Evolutionary conservation across 768 basidiomycete genomes (phyloP).

Genomic region (Boletus vermiculosoides): DNA sequence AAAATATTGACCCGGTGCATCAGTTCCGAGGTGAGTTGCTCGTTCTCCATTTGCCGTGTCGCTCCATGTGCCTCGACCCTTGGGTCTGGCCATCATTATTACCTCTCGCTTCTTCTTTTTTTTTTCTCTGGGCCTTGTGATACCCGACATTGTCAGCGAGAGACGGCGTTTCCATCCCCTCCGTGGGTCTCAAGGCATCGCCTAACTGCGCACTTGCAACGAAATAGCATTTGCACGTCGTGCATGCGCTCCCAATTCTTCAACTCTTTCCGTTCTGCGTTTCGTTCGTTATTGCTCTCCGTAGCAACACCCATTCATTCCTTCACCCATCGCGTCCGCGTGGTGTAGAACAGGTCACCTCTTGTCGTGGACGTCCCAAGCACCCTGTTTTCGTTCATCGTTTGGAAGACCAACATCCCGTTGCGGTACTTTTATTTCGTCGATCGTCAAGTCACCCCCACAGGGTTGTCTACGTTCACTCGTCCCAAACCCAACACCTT

Average conservation of each 20-base stretch:
- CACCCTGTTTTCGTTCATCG: neutral
- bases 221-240: neutral
- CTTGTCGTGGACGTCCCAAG: neutral
- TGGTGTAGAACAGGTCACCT: neutral
- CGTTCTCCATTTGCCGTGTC: neutral
- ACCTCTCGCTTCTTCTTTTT: neutral
- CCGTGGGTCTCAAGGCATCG: neutral
- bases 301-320: neutral
- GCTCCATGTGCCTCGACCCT: neutral
- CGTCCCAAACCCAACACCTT: neutral
- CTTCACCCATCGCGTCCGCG: neutral
- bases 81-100: neutral
- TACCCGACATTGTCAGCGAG: neutral
- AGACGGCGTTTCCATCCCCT: neutral
- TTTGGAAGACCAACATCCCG: neutral
- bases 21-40: neutral
- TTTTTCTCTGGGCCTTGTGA: neutral
- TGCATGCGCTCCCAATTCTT: too few relatives aligned
- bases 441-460: neutral
- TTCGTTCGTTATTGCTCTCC: neutral
- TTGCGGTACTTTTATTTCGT: neutral
- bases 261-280: neutral
- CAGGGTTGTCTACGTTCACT: neutral
- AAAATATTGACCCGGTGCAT: neutral
- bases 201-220: neutral